A percentile compares a stretch with the other conserved stretches of the same genome.
Evolutionary conservation across 225 moss, liverwort and hornwort genomes (phyloP).

Genomic region (Antitrichia curtipendula): DNA sequence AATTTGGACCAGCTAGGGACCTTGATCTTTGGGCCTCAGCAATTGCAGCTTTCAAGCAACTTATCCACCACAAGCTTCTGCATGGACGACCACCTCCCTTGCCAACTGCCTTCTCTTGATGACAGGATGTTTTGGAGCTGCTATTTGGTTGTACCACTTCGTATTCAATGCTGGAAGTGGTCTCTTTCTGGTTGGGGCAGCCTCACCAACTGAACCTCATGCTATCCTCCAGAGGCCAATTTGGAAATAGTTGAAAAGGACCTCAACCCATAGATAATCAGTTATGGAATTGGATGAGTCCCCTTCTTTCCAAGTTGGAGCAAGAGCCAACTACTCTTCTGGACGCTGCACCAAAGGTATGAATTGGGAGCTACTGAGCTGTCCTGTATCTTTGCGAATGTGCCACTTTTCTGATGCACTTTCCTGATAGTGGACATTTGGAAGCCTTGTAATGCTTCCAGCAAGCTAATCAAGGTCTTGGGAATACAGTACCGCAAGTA

Average conservation of each 20-base stretch:
- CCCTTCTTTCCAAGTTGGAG: not conserved
- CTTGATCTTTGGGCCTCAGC: slow-evolving; percentile 70
- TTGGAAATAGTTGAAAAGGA: not conserved
- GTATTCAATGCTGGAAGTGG: not conserved
- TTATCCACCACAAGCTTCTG: slow-evolving; percentile 70
- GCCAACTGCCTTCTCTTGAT: slow-evolving; percentile 12
- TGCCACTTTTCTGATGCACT: not conserved
- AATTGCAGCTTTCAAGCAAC: slow-evolving; percentile 72
- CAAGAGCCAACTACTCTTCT: not conserved
- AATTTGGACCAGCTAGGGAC: slow-evolving; percentile 66
- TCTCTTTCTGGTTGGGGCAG: not conserved
- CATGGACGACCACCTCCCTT: slow-evolving; percentile 63
- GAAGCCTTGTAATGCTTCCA: not conserved
- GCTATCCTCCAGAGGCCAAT: not conserved
- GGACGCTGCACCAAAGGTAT: not conserved
- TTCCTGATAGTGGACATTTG: not conserved
- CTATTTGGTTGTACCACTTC: not conserved
- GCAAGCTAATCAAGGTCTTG: not conserved
- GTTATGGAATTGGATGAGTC: not conserved
- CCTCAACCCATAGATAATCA: not conserved
- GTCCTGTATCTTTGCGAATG: not conserved
- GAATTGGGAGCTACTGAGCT: not conserved
- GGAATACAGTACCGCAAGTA: not conserved
- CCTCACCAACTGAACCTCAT: not conserved
- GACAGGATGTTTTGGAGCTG: not conserved